Evolutionary conservation across 805 yeast genomes (phyloP), one percentile per base, ranked within the genome.

Genomic region (Danielozyma ontarioensis): DNA sequence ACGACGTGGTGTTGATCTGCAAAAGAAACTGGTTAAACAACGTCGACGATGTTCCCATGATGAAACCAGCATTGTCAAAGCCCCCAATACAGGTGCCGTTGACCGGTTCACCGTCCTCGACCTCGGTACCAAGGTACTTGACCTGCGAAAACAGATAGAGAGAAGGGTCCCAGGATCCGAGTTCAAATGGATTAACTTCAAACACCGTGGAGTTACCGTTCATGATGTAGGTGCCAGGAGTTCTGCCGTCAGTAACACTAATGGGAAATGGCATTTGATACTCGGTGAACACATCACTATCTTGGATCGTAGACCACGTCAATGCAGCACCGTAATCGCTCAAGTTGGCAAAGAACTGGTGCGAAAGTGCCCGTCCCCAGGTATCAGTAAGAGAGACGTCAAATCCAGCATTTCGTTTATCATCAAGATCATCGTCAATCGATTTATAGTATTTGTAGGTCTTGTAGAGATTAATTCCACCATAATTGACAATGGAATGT

Each of bases 131-230:
- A 30, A 84, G 55, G 51, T 82, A 86, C 55, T 77, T 71, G 28
- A 76, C 58, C 39, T 82, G 80, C 10, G 79, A 67, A 56, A 88
- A 87, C 3, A 81, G 62, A 35, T 71, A 65, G 34, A 84, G 58
- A 1, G 81, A 64, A 11, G 86, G 83, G 51, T 88, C 96, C 95
- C 95, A 87, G 4, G 94, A 79, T 11, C 96, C 96, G 50, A 87
- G 36, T 44, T 64, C 71, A 41, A 32, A 64, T 4, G 71, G 65
- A 31, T 50, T 59, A 35, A 61, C 35, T 48, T 64, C 71, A 34
- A 64, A 49, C 11, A 64, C 55, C 1, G 70, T 61, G 16, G 70
- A 62, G 43, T 63, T 61, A 2, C 51, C 55, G 41, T 55, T 51
- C 25, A 57, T 47, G 33, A 58, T 42, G 10, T 31, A 34, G 2